Conservation (phyloP, 108 stramenopile genomes). For the Pelagomonas calceolata region DNA sequence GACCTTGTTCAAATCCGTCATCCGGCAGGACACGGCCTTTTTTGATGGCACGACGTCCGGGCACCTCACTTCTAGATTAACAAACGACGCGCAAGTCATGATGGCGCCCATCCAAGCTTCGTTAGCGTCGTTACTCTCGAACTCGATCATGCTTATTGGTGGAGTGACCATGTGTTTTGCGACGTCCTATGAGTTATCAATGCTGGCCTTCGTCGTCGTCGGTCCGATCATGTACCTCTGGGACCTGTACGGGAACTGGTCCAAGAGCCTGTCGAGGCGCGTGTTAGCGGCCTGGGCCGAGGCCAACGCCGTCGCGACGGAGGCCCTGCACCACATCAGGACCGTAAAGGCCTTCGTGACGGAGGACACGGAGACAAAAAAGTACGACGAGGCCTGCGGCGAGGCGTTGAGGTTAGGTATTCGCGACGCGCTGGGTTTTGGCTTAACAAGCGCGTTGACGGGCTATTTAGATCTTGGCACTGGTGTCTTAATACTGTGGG, state of each 20-base stretch:
- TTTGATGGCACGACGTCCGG: conserved; percentile 27
- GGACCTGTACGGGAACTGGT: conserved; percentile 38
- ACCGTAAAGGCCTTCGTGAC: conserved; percentile 47
- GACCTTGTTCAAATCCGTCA: conserved; percentile 24
- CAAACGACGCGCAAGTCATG: conserved; percentile 42
- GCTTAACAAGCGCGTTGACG: conserved; percentile 2
- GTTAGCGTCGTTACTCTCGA: conserved; percentile 30
- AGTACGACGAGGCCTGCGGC: conserved; percentile 28
- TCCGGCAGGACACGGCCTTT: conserved; percentile 31
- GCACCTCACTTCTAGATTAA: conserved; percentile 24
- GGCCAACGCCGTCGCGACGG: conserved; percentile 39
- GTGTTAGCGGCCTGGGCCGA: conserved; percentile 40
- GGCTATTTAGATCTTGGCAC: conserved; percentile 14
- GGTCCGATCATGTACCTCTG: conserved; percentile 38
- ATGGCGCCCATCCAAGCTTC: conserved; percentile 42
- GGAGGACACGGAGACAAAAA: conserved; percentile 23
- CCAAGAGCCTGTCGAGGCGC: conserved; percentile 26
- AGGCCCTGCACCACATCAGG: conserved; percentile 42
- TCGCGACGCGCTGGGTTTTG: conserved; percentile 23
- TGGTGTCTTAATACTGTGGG: conserved; percentile 11
- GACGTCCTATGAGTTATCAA: conserved; percentile 41
- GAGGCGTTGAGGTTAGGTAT: conserved; percentile 22
- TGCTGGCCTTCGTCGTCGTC: conserved; percentile 45
- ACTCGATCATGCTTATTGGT: conserved; percentile 32
- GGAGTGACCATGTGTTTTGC: conserved; percentile 41